phyloP scores from a whole-genome alignment of 106 monocot species.

The Dendrobium chrysotoxum region DNA sequence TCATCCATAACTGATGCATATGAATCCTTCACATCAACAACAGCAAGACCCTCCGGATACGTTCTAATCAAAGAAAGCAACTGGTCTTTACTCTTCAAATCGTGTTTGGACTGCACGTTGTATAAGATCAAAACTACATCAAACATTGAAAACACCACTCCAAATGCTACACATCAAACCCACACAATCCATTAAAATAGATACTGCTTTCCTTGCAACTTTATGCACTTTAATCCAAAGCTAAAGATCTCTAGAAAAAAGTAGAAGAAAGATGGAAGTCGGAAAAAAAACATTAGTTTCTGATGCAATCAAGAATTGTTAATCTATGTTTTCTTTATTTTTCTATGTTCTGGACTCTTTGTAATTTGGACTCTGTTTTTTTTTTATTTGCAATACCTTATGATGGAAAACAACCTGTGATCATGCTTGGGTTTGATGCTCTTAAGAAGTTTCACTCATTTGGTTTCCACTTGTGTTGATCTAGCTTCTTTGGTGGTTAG shows the following conservation, averaged over 20 bases:
- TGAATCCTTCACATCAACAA: conserved; percentile 92
- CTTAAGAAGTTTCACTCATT: too few species aligned
- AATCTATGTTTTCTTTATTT: too few species aligned
- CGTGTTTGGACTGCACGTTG: conserved; percentile 78
- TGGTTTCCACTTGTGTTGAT: too few species aligned
- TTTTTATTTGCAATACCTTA: too few species aligned
- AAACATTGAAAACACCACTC: background rate
- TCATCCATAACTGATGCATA: conserved; percentile 81
- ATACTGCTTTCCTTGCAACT: background rate
- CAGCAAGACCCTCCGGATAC: conserved; percentile 78
- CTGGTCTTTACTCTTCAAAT: conserved; percentile 74
- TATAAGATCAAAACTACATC: conserved; percentile 2
- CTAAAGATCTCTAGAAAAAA: background rate
- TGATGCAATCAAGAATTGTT: too few species aligned
- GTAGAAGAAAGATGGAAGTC: background rate
- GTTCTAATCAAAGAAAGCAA: conserved; percentile 67
- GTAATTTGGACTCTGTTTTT: too few species aligned
- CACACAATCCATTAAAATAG: background rate
- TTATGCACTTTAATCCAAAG: background rate
- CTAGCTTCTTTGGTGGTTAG: too few species aligned
- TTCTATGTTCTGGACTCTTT: too few species aligned
- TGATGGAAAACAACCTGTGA: too few species aligned
- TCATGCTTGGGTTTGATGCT: too few species aligned
- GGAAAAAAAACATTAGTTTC: too few species aligned
- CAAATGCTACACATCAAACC: background rate